Conservation (phyloP, 2,329 filamentous ascomycete genomes). For the Colletotrichum spinosum region DNA sequence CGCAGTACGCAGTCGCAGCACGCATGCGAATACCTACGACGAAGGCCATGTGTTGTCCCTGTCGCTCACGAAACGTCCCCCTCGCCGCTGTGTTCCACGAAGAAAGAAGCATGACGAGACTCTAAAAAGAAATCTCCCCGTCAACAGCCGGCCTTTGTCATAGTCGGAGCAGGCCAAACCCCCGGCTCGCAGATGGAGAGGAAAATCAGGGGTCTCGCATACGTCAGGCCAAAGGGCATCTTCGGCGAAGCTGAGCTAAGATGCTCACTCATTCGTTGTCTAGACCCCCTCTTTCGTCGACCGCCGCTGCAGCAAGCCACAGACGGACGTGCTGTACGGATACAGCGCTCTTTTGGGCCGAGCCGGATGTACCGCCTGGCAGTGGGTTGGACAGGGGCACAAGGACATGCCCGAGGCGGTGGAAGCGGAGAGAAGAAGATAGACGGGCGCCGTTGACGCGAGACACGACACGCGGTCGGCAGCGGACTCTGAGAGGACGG, state of each 20-base stretch:
- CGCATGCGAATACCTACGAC: slow-evolving; percentile 11
- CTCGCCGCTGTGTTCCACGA: slow-evolving; percentile 9
- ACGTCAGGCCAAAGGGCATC: slow-evolving; percentile 29
- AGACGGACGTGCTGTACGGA: slow-evolving; percentile 21
- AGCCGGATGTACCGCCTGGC: slow-evolving; percentile 14
- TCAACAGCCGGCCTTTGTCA: slow-evolving; percentile 28
- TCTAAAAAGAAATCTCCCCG: slow-evolving; percentile 15
- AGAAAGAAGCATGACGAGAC: slow-evolving; percentile 1
- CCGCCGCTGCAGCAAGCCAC: slow-evolving; percentile 28
- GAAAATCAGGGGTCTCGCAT: slow-evolving; percentile 26
- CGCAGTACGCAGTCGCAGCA: background rate
- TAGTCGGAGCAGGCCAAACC: too few species aligned
- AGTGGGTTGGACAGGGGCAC: slow-evolving; percentile 14
- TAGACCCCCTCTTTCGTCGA: slow-evolving; percentile 11
- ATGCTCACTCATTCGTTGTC: slow-evolving; percentile 19
- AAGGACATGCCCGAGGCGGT: slow-evolving; percentile 25
- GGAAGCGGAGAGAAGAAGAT: slow-evolving; percentile 36
- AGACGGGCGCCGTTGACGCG: slow-evolving; percentile 27
- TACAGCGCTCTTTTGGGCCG: slow-evolving; percentile 25
- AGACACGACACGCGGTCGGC: slow-evolving; percentile 12
- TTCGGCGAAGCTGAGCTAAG: slow-evolving; percentile 25
- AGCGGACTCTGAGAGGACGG: slow-evolving; percentile 17
- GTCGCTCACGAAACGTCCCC: slow-evolving; percentile 32
- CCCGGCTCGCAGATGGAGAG: slow-evolving; percentile 1
- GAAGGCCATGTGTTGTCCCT: slow-evolving; percentile 34